Evolutionary conservation across 202 grass and related monocot species (phyloP), one percentile per base, ranked within the genome.

Genomic region (Panicum virgatum): DNA sequence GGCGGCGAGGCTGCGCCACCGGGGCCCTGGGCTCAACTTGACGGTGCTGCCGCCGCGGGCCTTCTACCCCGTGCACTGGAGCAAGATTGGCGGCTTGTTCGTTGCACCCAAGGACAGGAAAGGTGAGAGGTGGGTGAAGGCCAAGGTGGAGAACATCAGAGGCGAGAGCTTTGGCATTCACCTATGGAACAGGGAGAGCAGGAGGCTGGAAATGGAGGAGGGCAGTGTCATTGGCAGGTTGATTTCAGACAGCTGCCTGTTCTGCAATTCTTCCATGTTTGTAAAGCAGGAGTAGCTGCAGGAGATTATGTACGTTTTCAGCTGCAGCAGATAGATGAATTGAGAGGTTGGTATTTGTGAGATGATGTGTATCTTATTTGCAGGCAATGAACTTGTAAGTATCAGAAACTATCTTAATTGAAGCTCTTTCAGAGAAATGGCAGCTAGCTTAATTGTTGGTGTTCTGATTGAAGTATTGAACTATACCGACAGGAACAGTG

Each of bases 51-150:
- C 88, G 44, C 96, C 92, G 11, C 36, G 42, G 43, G 86, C 89
- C n/a, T 98, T 98, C 82, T 98, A 98, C 66, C 96, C 92, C 13
- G 76, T 95, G 42, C 84, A 88, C 47, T 98, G 96, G 96, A 91
- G 30, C 53, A 90, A 73, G 84, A 93, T 98, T 75, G 16, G 18
- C 9, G 72, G 58, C 9, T 78, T 98, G 80, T 98, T 98, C 80
- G 9, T 23, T 36, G 82, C 79, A 7, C 92, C 96, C 23, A 87
- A 52, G 37, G 53, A 76, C 45, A 54, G 69, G 61, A 83, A 64
- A 18, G 86, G 6, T 0, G n/a, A 79, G 39, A 85, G 65, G 80
- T 93, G 88, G 96, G 76, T 88, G 29, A 75, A 60, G 78, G 73
- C 83, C 30, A 95, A 91, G 74, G 72, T 95, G 12, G 51, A 86